These are phyloP conservation scores for Acanthamoeba castellanii DNA, from an alignment of 208 protist species.

Conservation along the genomic window DNA sequence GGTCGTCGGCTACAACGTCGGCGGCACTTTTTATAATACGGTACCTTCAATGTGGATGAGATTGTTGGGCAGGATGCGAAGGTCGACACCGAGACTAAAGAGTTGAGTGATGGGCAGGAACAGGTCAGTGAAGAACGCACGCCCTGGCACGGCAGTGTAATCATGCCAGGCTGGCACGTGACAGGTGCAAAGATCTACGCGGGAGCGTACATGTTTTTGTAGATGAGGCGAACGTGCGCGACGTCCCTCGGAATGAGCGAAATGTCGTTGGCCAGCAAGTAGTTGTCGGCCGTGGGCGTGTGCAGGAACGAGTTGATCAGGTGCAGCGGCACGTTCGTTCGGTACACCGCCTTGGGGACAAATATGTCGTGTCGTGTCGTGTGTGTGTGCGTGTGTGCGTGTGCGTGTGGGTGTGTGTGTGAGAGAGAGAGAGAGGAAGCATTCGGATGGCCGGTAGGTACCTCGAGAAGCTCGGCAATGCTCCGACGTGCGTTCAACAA, in stretches of 20 bases:
- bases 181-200: not conserved
- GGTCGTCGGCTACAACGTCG: not conserved
- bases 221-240: slow-evolving; percentile 52
- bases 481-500: slow-evolving; percentile 9
- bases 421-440: too few species aligned
- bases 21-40: too few species aligned
- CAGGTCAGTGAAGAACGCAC: not conserved
- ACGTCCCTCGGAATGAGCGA: slow-evolving; percentile 50
- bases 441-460: not conserved
- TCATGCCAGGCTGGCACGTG: too few species aligned
- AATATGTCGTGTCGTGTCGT: not conserved
- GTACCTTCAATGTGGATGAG: slow-evolving; percentile 51
- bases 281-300: slow-evolving; percentile 10
- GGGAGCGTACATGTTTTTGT: slow-evolving; percentile 59
- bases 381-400: too few species aligned
- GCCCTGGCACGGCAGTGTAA: too few species aligned
- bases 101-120: not conserved
- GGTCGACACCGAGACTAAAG: slow-evolving; percentile 33
- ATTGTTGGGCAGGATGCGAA: slow-evolving; percentile 42
- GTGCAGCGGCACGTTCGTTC: slow-evolving; percentile 19
- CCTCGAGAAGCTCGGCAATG: slow-evolving; percentile 64
- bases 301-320: slow-evolving; percentile 45
- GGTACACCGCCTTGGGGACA: slow-evolving; percentile 1
- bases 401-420: too few species aligned
- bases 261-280: slow-evolving; percentile 34